A percentile compares a stretch with the other conserved stretches of the same genome.
Conservation (phyloP, 2,329 filamentous ascomycete genomes). For the Ophiostoma ulmi region DNA sequence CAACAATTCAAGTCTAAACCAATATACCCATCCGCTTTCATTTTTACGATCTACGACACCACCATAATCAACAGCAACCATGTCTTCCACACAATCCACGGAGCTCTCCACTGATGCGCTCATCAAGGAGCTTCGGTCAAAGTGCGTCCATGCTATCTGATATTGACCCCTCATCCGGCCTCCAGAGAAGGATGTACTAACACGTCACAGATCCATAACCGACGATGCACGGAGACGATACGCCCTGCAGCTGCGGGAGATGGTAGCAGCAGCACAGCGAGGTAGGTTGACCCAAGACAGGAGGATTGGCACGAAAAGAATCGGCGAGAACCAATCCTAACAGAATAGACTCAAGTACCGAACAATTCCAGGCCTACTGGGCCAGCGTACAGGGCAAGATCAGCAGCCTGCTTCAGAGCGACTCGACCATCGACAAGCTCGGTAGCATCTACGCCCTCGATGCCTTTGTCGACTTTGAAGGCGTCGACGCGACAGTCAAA, state of each 20-base stretch:
- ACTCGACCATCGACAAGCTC: slow-evolving; percentile 80
- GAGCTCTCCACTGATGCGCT: slow-evolving; percentile 52
- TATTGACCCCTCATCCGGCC: background rate
- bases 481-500: slow-evolving; percentile 86
- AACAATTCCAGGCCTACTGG: slow-evolving; percentile 64
- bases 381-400: slow-evolving; percentile 53
- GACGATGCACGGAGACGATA: slow-evolving; percentile 50
- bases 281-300: slow-evolving; percentile 37
- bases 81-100: slow-evolving; percentile 38
- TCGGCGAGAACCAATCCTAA: background rate
- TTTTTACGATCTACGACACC: background rate
- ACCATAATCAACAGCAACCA: slow-evolving; percentile 16
- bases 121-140: slow-evolving; percentile 51
- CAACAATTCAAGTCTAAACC: background rate
- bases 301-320: no score
- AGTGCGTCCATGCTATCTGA: slow-evolving; percentile 36
- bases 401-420: slow-evolving; percentile 68
- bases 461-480: slow-evolving; percentile 91
- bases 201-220: slow-evolving; percentile 32
- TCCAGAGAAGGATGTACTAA: background rate
- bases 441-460: slow-evolving; percentile 90
- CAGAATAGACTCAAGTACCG: slow-evolving; percentile 65
- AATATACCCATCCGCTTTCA: slow-evolving; percentile 3
- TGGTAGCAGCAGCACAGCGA: slow-evolving; percentile 52
- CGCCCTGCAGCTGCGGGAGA: slow-evolving; percentile 50